Evolutionary conservation across 2,329 filamentous ascomycete species (phyloP).

Genomic region (Trichophyton schoenleinii): DNA sequence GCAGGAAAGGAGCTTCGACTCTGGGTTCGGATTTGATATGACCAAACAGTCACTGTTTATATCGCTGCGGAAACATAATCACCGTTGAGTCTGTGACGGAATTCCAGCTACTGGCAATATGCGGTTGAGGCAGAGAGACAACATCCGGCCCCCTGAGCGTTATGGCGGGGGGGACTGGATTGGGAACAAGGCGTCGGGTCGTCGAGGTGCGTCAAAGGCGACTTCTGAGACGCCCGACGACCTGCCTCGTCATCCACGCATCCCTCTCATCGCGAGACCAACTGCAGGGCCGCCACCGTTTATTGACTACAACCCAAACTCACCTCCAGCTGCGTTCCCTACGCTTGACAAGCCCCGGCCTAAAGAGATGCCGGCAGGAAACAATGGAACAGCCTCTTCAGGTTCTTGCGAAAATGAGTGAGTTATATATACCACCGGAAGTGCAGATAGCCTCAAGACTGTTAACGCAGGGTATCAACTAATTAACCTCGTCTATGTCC

Average conservation of each 20-base stretch:
- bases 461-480: background rate
- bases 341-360: constrained; percentile 19
- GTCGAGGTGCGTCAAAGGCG: background rate
- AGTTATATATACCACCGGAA: background rate
- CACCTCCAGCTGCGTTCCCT: constrained; percentile 33
- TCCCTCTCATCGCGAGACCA: constrained; percentile 11
- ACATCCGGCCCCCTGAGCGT: constrained; percentile 5
- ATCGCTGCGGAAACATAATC: background rate
- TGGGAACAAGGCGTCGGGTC: background rate
- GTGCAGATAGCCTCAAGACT: background rate
- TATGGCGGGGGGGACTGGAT: constrained; percentile 7
- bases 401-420: background rate
- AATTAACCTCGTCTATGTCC: too few relatives aligned
- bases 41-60: background rate
- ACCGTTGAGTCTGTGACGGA: background rate
- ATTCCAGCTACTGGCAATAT: background rate
- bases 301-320: constrained; percentile 27
- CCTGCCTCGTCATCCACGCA: constrained; percentile 7
- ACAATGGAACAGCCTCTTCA: background rate
- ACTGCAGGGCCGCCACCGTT: constrained; percentile 10
- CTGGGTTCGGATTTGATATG: background rate
- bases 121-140: constrained; percentile 6
- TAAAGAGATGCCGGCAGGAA: background rate
- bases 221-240: background rate
- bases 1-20: background rate